phyloP scores from a whole-genome alignment of 495 filamentous ascomycete genomes.

The Aspergillus nidulans region DNA sequence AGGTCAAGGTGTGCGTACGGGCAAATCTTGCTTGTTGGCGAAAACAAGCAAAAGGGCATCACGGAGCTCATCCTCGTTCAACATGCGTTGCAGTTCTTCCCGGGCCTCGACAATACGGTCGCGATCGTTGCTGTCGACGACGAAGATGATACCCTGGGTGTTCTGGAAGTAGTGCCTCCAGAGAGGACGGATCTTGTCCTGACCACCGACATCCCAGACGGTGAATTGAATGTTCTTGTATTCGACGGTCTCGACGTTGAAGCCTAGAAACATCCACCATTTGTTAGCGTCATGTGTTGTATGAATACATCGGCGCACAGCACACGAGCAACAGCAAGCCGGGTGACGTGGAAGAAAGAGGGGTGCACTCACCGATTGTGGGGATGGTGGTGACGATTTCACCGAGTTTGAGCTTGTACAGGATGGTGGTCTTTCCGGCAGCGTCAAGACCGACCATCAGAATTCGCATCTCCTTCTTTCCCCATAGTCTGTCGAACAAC shows the following conservation, averaged over 20 bases:
- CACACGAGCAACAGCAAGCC: background rate
- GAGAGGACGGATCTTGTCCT: constrained; percentile 99
- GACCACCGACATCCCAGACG: constrained; percentile 99
- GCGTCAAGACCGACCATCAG: constrained; percentile 99
- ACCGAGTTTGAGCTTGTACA: constrained; percentile 99
- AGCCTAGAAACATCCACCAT: constrained; percentile 54
- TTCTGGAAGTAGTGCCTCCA: constrained; percentile 99
- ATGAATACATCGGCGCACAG: constrained; percentile 5
- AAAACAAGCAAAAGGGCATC: constrained; percentile 98
- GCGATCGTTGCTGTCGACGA: constrained; percentile 99
- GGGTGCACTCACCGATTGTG: constrained; percentile 81
- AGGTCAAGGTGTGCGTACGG: constrained; percentile 54
- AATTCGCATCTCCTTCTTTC: constrained; percentile 99
- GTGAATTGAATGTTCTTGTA: constrained; percentile 99
- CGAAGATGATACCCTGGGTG: constrained; percentile 99
- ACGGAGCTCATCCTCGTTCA: constrained; percentile 99
- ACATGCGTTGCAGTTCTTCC: constrained; percentile 99
- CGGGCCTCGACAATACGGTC: constrained; percentile 98
- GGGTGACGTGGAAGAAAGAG: constrained; percentile 2
- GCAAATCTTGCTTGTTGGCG: constrained; percentile 99
- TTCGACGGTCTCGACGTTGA: constrained; percentile 99
- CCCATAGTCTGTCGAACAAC: constrained; percentile 91
- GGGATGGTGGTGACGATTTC: constrained; percentile 99
- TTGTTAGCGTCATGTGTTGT: constrained; percentile 5
- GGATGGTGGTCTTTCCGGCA: constrained; percentile 99